Evolutionary conservation across 305 asterid species (phyloP).

Genomic region (Fraxinus floribunda): DNA sequence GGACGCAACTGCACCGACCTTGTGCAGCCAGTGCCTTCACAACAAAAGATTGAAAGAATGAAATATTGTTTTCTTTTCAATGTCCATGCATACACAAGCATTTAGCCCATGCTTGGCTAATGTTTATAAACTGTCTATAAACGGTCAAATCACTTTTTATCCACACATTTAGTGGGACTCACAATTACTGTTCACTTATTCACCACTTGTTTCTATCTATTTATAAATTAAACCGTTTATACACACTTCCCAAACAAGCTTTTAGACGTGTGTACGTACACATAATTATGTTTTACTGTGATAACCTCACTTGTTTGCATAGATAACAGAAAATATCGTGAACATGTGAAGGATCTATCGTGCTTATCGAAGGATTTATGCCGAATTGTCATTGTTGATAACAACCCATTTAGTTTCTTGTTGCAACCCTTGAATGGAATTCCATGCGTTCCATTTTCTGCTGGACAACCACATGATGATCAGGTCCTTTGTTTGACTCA

Average conservation of each 20-base stretch:
- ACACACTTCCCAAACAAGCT: neutral
- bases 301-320: conserved; percentile 14
- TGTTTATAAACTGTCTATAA: neutral
- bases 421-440: conserved; percentile 92
- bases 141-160: neutral
- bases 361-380: conserved; percentile 69
- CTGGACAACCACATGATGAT: conserved; percentile 78
- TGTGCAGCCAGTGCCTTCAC: neutral
- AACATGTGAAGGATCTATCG: conserved; percentile 83
- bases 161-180: neutral
- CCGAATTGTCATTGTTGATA: conserved; percentile 83
- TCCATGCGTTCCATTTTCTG: conserved; percentile 91
- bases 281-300: neutral
- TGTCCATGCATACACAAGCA: neutral
- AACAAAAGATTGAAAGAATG: neutral
- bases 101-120: neutral
- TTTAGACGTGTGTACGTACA: neutral
- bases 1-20: neutral
- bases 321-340: conserved; percentile 73
- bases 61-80: neutral
- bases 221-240: neutral
- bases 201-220: neutral
- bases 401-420: conserved; percentile 92
- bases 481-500: neutral
- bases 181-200: neutral